Conservation (phyloP, 768 basidiomycete genomes). For the Hygrocybe coccinea region DNA sequence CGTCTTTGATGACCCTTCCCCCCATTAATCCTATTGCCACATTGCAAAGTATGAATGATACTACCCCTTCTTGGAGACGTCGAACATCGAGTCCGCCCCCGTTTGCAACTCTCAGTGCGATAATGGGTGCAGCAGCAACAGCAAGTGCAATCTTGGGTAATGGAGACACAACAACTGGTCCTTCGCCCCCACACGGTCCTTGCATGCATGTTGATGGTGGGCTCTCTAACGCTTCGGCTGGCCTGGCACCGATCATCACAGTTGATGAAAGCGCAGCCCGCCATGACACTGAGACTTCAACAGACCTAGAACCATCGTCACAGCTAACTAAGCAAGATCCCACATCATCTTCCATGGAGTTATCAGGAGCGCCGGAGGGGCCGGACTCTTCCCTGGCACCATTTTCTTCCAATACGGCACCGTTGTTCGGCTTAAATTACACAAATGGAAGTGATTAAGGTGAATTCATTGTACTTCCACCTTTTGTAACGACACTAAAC, state of each 20-base stretch:
- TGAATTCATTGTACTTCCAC: conserved; percentile 2
- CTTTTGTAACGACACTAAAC: background rate
- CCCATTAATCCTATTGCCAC: conserved; percentile 9
- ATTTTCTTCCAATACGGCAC: conserved; percentile 45
- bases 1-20: conserved; percentile 1
- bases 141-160: conserved; percentile 39
- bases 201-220: background rate
- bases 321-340: conserved; percentile 10
- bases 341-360: conserved; percentile 14
- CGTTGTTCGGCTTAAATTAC: conserved; percentile 27
- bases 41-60: background rate
- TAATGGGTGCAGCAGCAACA: conserved; percentile 42
- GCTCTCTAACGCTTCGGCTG: background rate
- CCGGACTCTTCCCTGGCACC: conserved; percentile 31
- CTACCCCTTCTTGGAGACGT: conserved; percentile 27
- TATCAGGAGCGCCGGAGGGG: conserved; percentile 1
- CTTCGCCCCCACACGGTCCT: background rate
- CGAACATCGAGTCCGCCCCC: conserved; percentile 37
- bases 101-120: conserved; percentile 43
- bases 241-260: conserved; percentile 24
- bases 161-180: conserved; percentile 3
- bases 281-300: background rate
- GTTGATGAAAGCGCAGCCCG: conserved; percentile 9
- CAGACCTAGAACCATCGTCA: background rate
- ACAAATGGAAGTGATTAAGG: conserved; percentile 10